Conservation (phyloP, 192 early-diverging fungal genomes). For the Haplosporangium gracile region DNA sequence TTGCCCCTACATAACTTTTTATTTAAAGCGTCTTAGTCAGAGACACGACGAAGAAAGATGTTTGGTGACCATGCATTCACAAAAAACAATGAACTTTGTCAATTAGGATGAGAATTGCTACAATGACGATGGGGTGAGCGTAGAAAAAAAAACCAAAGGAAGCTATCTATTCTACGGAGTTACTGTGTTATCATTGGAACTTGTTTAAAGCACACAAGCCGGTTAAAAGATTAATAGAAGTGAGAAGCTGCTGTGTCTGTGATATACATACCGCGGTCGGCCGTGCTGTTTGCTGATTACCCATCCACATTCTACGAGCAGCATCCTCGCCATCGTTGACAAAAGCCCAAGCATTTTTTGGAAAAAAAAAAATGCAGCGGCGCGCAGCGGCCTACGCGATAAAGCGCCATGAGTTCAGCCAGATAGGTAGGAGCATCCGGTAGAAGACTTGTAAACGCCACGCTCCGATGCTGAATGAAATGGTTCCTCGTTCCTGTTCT, state of each 20-base stretch:
- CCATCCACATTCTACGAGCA: no score
- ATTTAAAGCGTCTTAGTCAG: neutral
- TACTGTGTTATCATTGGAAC: neutral
- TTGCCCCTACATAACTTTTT: neutral
- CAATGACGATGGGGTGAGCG: neutral
- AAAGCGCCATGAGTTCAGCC: no score
- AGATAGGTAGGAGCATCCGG: no score
- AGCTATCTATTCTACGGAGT: neutral
- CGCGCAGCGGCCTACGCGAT: no score
- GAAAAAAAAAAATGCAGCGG: no score
- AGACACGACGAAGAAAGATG: neutral
- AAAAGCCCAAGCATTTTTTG: no score
- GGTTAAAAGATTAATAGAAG: neutral
- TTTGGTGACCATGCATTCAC: neutral
- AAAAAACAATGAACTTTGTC: neutral
- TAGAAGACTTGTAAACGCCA: neutral
- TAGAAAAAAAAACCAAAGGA: neutral
- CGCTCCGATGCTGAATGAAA: neutral
- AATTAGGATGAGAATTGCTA: neutral
- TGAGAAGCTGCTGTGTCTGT: neutral
- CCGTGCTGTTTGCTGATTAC: no score
- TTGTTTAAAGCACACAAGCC: no score
- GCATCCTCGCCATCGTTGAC: no score
- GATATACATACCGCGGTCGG: no score
- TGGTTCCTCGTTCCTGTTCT: neutral